Percentiles rank a stretch among this genome's conserved stretches.
phyloP scores from a whole-genome alignment of 768 basidiomycete genomes.

The Kwoniella sp. region DNA sequence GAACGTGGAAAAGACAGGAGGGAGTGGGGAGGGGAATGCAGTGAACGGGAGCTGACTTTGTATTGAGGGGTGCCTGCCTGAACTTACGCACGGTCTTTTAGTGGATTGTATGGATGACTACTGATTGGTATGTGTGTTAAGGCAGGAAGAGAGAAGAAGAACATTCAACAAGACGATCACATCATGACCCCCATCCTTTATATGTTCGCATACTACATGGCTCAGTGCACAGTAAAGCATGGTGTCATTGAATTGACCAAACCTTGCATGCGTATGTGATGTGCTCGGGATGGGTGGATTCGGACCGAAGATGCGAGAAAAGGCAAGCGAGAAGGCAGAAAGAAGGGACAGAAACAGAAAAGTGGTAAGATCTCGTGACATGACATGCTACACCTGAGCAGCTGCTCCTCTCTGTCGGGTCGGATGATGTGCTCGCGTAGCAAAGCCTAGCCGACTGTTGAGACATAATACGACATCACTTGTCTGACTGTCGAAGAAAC shows the following conservation, averaged over 20 bases:
- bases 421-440: constrained; percentile 1
- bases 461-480: neutral
- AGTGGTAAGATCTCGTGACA: constrained; percentile 1
- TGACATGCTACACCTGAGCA: neutral
- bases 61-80: neutral
- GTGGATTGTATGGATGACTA: too few relatives aligned
- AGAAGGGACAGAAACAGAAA: neutral
- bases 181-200: neutral
- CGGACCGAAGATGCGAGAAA: constrained; percentile 1
- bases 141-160: neutral
- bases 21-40: neutral
- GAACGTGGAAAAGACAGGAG: neutral
- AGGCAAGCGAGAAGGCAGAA: neutral
- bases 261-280: too few relatives aligned
- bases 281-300: too few relatives aligned
- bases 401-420: too few relatives aligned
- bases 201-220: neutral
- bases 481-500: too few relatives aligned
- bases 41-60: neutral
- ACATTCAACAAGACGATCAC: neutral
- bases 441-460: neutral
- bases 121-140: neutral
- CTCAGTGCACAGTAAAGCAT: too few relatives aligned
- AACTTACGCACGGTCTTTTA: neutral
- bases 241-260: too few relatives aligned